Evolutionary conservation across 805 yeast genomes (phyloP).

Genomic region (Lipomyces oligophaga): DNA sequence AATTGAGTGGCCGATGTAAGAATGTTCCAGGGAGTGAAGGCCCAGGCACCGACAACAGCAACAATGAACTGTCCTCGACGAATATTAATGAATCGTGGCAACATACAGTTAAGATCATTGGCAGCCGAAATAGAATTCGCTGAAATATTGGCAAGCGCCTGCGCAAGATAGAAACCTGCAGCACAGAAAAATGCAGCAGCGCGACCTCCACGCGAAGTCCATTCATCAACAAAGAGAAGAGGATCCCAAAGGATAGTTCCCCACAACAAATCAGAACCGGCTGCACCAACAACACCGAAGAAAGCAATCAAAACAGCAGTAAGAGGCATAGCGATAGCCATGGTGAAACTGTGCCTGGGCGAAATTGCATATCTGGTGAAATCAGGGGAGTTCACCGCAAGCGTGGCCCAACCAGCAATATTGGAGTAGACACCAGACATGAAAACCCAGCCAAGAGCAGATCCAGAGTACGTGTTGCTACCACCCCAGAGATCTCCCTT

Average conservation of each 20-base stretch:
- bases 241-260: conserved; percentile 50
- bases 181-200: conserved; percentile 78
- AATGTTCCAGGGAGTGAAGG: conserved; percentile 78
- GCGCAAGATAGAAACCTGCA: conserved; percentile 68
- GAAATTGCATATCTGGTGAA: conserved; percentile 46
- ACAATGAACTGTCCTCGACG: conserved; percentile 63
- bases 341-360: conserved; percentile 46
- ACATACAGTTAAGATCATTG: conserved; percentile 47
- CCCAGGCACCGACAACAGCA: conserved; percentile 64
- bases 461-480: conserved; percentile 49
- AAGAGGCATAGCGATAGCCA: conserved; percentile 44
- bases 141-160: conserved; percentile 72
- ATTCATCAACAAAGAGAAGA: conserved; percentile 41
- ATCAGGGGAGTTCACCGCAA: conserved; percentile 50
- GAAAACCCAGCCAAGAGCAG: conserved; percentile 78
- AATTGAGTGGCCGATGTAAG: conserved; percentile 65
- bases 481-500: conserved; percentile 56
- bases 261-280: conserved; percentile 37
- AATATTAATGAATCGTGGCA: conserved; percentile 52
- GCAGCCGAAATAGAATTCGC: conserved; percentile 51
- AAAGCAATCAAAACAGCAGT: conserved; percentile 37
- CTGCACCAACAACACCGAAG: conserved; percentile 32
- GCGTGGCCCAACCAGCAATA: conserved; percentile 36
- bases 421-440: conserved; percentile 49
- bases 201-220: conserved; percentile 51